Base-by-base conservation (phyloP, 768 basidiomycete species). In the Rhizopogon sp. region DNA sequence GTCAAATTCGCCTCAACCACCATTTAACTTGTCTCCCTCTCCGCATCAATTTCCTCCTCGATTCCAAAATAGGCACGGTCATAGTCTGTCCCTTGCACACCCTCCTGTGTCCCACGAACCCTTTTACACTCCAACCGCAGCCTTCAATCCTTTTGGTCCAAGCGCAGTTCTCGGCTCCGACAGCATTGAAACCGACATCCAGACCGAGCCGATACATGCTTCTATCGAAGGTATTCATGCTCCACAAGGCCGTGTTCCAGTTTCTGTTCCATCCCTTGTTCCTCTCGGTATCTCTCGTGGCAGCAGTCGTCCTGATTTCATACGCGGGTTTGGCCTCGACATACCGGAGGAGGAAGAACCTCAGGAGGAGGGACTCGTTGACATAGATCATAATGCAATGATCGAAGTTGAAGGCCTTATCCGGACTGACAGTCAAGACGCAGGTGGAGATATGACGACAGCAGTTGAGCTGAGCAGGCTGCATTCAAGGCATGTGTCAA, bases 271-370 rank as follows among this genome's bases (percentile, higher is more conserved):
- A 16, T 72, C 77, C 17, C 74, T 85, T 39, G 74, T 74, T 6
- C 75, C 79, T 29, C 77, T 77, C 10, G 60, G 39, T 61, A 75
- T 47, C 57, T 76, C 54, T 67, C 76, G 39, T 62, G 77, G 43
- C 75, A 77, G 79, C 54, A 84, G 76, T 43, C 76, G 82, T 37
- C 82, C 87, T 5, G 90, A 93, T 67, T 93, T 92, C 64, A 70
- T 72, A 47, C 79, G 85, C 57, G 90, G 90, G 5, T 93, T 93
- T 70, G 89, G 90, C 10, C 64, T 93, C 54, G 89, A 93, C 57
- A 81, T 84, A 55, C 84, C 88, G 3, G 84, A 88, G 56, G 89
- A 90, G 63, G 84, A 80, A 39, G 88, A 90, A 60, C 79, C 80
- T 41, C 78, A 76, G 56, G 80, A 79, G 47, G 78, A 80, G 49